Percentiles rank a stretch among this genome's conserved stretches.
phyloP scores from a whole-genome alignment of 164 flowering plant genomes.

The Litsea cubeba region DNA sequence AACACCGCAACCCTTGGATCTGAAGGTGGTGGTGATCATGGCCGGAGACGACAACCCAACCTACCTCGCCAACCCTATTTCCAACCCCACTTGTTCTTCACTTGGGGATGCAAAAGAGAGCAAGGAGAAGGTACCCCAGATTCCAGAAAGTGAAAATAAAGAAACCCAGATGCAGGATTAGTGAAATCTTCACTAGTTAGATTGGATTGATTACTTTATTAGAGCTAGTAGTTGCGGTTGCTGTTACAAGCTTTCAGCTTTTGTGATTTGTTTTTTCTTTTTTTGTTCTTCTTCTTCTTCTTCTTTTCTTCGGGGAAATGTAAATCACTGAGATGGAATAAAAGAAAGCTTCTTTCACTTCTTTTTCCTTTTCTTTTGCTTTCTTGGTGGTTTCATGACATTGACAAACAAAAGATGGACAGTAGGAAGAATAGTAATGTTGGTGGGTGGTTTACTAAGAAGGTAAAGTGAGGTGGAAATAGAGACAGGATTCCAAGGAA shows the following conservation, averaged over 20 bases:
- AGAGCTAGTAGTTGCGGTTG: not conserved
- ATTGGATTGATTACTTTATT: not conserved
- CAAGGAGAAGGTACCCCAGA: not conserved
- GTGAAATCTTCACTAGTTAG: not conserved
- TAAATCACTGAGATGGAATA: not conserved
- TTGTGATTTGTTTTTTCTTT: not conserved
- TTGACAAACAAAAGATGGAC: too few relatives aligned
- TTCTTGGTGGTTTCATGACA: too few relatives aligned
- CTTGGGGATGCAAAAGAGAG: not conserved
- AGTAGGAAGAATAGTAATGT: too few relatives aligned
- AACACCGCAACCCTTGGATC: constrained; percentile 28
- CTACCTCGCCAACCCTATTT: constrained; percentile 56
- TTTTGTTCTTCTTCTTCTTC: not conserved
- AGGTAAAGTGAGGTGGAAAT: too few relatives aligned
- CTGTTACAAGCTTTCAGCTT: not conserved
- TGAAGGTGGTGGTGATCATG: constrained; percentile 66
- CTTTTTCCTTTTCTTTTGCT: not conserved
- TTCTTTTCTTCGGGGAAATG: not conserved
- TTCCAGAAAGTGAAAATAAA: not conserved
- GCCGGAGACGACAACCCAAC: constrained; percentile 63
- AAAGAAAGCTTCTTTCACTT: not conserved
- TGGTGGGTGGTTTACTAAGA: too few relatives aligned
- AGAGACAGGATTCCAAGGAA: too few relatives aligned
- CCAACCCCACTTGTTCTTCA: constrained; percentile 2
- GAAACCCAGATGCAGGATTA: not conserved